Conservation (phyloP, 2,329 filamentous ascomycete genomes). For the Byssothecium circinans region DNA sequence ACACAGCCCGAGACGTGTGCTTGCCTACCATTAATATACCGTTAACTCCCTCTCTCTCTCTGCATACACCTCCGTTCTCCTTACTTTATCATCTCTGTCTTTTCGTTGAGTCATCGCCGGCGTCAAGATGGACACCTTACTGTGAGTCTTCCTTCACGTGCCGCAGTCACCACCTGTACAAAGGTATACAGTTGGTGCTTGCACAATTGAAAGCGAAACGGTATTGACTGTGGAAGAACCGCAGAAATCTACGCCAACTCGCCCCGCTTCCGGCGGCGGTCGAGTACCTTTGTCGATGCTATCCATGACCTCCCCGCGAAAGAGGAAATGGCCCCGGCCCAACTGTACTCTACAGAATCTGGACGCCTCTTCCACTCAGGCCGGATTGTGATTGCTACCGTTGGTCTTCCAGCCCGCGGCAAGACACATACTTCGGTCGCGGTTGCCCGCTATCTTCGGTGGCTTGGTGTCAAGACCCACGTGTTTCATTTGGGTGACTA, state of each 20-base stretch:
- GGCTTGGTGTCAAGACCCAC: slow-evolving; percentile 96
- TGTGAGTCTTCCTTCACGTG: slow-evolving; percentile 52
- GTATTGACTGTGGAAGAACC: slow-evolving; percentile 58
- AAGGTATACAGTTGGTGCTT: no score
- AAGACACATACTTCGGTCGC: slow-evolving; percentile 99
- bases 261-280: slow-evolving; percentile 85
- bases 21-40: slow-evolving; percentile 3
- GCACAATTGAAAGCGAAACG: no score
- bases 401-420: slow-evolving; percentile 89
- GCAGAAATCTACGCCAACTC: slow-evolving; percentile 91
- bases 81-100: slow-evolving; percentile 5
- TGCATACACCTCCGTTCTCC: slow-evolving; percentile 5
- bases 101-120: slow-evolving; percentile 8
- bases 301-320: slow-evolving; percentile 92
- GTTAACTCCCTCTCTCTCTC: neutral
- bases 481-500: slow-evolving; percentile 98
- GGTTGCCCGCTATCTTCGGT: slow-evolving; percentile 88
- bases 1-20: slow-evolving; percentile 1
- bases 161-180: slow-evolving; percentile 10
- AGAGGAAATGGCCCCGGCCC: slow-evolving; percentile 83
- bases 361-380: slow-evolving; percentile 96
- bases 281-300: slow-evolving; percentile 94
- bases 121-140: slow-evolving; percentile 60
- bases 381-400: slow-evolving; percentile 94
- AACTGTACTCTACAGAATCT: slow-evolving; percentile 97